phyloP scores from a whole-genome alignment of 345 rosid species.

The Ricinus communis region DNA sequence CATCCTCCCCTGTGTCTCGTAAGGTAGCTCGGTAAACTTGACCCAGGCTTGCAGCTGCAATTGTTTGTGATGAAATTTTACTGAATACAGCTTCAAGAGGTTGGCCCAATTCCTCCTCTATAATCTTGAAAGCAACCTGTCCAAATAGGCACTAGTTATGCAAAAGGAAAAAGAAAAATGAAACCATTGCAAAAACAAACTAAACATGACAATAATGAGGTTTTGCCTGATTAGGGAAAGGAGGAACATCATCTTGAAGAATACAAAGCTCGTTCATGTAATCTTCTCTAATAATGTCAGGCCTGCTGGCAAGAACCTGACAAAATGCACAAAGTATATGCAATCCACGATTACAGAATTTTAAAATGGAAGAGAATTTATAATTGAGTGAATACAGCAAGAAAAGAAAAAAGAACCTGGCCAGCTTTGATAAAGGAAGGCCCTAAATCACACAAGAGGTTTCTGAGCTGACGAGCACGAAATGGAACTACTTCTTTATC shows the following conservation, averaged over 20 bases:
- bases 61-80: constrained; percentile 77
- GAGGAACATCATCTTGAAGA: constrained; percentile 95
- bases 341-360: too few relatives aligned
- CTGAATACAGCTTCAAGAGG: constrained; percentile 87
- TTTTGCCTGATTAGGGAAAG: constrained; percentile 86
- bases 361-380: too few relatives aligned
- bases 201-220: background rate
- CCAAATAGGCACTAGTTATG: constrained; percentile 26
- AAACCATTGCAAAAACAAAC: too few relatives aligned
- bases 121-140: constrained; percentile 86
- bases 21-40: constrained; percentile 98
- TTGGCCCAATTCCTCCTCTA: constrained; percentile 88
- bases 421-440: constrained; percentile 98
- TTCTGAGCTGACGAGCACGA: constrained; percentile 93
- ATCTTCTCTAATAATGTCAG: constrained; percentile 94
- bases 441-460: constrained; percentile 88
- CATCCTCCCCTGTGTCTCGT: constrained; percentile 83
- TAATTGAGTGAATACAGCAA: background rate
- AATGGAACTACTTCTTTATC: constrained; percentile 85
- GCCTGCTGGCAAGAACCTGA: constrained; percentile 92
- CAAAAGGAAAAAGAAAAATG: too few relatives aligned
- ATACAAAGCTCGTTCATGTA: constrained; percentile 98
- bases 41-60: constrained; percentile 98
- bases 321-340: constrained; percentile 16
- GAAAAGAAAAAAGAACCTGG: constrained; percentile 49